Base-by-base conservation (phyloP, 805 yeast species). In the Debaryomyces maramus region DNA sequence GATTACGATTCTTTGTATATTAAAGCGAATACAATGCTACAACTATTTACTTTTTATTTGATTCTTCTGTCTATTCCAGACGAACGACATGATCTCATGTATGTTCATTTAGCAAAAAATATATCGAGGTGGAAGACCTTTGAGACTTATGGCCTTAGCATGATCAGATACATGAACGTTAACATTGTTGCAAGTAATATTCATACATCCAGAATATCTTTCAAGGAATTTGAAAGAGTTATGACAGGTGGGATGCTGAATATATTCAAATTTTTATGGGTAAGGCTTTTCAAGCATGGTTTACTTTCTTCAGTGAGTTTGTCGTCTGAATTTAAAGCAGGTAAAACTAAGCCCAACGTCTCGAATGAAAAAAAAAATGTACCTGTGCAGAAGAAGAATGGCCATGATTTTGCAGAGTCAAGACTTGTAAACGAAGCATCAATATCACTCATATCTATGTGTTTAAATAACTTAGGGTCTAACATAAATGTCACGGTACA, bases 141-240 rank as follows among this genome's bases (percentile, higher is more conserved):
- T 57, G 72, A 73, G 44, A 36, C 44, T 0, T 51, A 62, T 22
- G 81, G 88, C 0, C 33, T 68, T 23, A 53, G 65, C 16, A 51
- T 85, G 15, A 41, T 82, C 13, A 58, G 78, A 39, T 67, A 79
- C n/a, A 70, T 85, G 56, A 69, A 75, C 40, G 44, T 69, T 1
- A 48, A 55, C 2, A 61, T 78, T 23, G 55, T 53, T 0, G 31
- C 42, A 0, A 31, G 47, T 1, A 61, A 58, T 26, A 24, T 60
- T 15, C 35, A 48, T 10, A 39, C 46, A 2, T 19, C 48, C 11
- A 26, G 33, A 8, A 47, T 62, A 7, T 20, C 47, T 5, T 58
- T 38, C 32, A 34, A 36, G 4, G 53, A 55, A 17, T 55, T 59
- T 38, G 33, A 34, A 16, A n/a, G 23, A 11, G 52, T 52, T 5